A percentile compares a stretch with the other conserved stretches of the same genome.
Conservation (phyloP, 768 basidiomycete species). For the Lactifluus pinguis region DNA sequence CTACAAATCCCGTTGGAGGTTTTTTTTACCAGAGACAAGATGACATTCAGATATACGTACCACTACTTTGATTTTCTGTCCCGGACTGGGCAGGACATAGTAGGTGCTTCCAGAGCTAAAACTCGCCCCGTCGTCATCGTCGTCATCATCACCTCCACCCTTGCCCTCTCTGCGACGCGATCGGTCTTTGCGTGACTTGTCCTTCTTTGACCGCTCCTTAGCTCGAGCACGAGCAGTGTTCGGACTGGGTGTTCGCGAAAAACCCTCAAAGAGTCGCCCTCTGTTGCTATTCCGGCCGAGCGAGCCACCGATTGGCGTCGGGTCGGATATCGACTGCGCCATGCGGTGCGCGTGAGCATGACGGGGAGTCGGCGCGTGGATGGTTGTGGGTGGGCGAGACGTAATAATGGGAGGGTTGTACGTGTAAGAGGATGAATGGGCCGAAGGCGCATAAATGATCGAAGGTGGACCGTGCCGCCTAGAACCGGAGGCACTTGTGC, state of each 20-base stretch:
- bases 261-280: conserved; percentile 14
- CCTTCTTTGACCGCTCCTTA: conserved; percentile 1
- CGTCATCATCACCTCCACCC: no score
- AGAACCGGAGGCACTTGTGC: not conserved
- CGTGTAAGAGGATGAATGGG: no score
- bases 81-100: conserved; percentile 59
- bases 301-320: conserved; percentile 12
- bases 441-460: no score
- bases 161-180: not conserved
- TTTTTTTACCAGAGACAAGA: not conserved
- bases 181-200: conserved; percentile 1
- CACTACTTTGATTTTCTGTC: conserved; percentile 69
- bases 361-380: no score
- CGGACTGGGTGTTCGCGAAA: conserved; percentile 18
- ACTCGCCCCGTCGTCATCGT: conserved; percentile 33
- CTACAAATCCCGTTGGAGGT: not conserved
- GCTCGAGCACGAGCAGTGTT: not conserved
- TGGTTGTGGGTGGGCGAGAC: no score
- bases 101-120: conserved; percentile 61
- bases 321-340: conserved; percentile 18
- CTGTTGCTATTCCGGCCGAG: conserved; percentile 3
- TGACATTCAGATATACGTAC: conserved; percentile 40
- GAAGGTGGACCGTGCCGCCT: conserved; percentile 11
- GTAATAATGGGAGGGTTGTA: no score
- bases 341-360: no score